These are phyloP conservation scores for Lasiodiplodia citricola DNA, from an alignment of 2,329 filamentous ascomycete species.

Conservation along the genomic window DNA sequence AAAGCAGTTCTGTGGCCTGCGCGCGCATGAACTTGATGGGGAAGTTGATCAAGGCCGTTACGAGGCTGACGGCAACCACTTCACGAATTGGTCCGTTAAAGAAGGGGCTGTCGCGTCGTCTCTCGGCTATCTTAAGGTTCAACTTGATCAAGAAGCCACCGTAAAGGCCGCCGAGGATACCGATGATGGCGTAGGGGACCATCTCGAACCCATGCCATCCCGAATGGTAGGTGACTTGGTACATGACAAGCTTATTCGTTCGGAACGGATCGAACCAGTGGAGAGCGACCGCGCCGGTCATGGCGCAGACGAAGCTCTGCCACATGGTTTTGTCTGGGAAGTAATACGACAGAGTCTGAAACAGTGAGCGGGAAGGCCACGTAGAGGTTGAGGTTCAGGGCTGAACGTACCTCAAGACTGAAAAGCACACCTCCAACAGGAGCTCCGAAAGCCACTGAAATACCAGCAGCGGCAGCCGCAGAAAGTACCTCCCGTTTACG, in stretches of 20 bases:
- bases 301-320: conserved; percentile 98
- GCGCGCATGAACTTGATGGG: conserved; percentile 96
- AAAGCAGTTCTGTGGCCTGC: conserved; percentile 88
- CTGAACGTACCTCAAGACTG: conserved; percentile 74
- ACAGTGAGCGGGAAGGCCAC: conserved; percentile 30
- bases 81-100: conserved; percentile 75
- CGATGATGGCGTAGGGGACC: conserved; percentile 83
- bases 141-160: conserved; percentile 93
- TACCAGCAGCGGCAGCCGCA: conserved; percentile 87
- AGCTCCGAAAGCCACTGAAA: conserved; percentile 91
- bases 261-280: conserved; percentile 94
- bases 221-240: conserved; percentile 90
- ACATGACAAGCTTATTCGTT: conserved; percentile 92
- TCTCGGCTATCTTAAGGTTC: conserved; percentile 85
- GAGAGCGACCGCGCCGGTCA: conserved; percentile 94
- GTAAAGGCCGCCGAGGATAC: conserved; percentile 89
- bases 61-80: conserved; percentile 76
- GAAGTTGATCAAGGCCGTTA: conserved; percentile 91
- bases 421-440: conserved; percentile 95
- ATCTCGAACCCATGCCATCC: conserved; percentile 96
- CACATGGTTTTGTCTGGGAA: conserved; percentile 99
- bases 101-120: conserved; percentile 62
- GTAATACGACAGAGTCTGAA: conserved; percentile 90
- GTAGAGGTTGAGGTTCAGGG: not conserved
- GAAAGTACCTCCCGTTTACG: conserved; percentile 93